A percentile compares a stretch with the other conserved stretches of the same genome.
Evolutionary conservation across 139 green algal species (phyloP).

Genomic region (Coelastrella sp.): DNA sequence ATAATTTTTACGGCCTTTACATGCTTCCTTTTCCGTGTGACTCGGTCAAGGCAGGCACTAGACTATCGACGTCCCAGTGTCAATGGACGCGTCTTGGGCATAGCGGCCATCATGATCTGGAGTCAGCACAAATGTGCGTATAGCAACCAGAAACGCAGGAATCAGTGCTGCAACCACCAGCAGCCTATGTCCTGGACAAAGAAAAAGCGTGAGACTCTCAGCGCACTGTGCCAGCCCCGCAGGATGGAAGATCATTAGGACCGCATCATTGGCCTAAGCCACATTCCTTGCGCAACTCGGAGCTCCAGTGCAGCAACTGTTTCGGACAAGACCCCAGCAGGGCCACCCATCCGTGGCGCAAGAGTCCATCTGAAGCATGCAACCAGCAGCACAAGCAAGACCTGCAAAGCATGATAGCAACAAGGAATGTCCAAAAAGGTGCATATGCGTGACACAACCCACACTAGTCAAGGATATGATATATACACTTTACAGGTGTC

Average conservation of each 20-base stretch:
- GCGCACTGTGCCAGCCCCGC: neutral
- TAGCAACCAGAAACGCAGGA: too few relatives aligned
- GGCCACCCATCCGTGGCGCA: slow-evolving; percentile 21
- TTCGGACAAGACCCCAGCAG: neutral
- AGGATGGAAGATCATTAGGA: neutral
- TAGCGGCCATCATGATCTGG: too few relatives aligned
- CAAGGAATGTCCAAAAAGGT: neutral
- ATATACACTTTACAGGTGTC: neutral
- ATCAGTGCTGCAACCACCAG: too few relatives aligned
- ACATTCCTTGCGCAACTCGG: slow-evolving; percentile 35
- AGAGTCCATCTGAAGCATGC: slow-evolving; percentile 21
- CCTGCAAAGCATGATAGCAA: slow-evolving; percentile 18
- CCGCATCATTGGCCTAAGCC: slow-evolving; percentile 3
- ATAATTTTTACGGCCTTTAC: too few relatives aligned
- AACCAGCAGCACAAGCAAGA: slow-evolving; percentile 43
- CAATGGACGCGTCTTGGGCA: too few relatives aligned
- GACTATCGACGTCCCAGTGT: too few relatives aligned
- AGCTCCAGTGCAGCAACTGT: slow-evolving; percentile 36
- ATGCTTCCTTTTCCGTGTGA: too few relatives aligned
- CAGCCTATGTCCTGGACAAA: too few relatives aligned
- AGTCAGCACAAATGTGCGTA: too few relatives aligned
- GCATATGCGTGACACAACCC: neutral
- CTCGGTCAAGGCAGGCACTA: too few relatives aligned
- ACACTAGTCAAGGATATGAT: neutral
- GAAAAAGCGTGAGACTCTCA: too few relatives aligned